phyloP scores from a whole-genome alignment of 768 basidiomycete species.

The Chlorophyllum brunneum region DNA sequence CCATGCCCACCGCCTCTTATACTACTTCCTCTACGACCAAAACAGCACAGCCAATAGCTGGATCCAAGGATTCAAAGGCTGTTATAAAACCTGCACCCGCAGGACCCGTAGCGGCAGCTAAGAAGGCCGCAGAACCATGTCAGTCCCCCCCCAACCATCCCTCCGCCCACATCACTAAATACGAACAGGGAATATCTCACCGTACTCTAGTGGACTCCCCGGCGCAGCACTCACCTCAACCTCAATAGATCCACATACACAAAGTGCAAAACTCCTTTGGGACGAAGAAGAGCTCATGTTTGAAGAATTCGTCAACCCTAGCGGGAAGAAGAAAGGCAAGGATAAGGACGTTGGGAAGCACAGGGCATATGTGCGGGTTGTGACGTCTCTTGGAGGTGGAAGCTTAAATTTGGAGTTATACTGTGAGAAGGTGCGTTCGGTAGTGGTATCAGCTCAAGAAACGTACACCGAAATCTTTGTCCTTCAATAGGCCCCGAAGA shows the following conservation, averaged over 20 bases:
- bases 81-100: constrained; percentile 29
- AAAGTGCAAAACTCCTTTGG: constrained; percentile 82
- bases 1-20: constrained; percentile 30
- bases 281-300: constrained; percentile 99
- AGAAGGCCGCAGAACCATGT: constrained; percentile 68
- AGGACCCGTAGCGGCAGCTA: constrained; percentile 36
- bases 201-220: constrained; percentile 83
- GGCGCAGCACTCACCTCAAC: constrained; percentile 96
- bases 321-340: constrained; percentile 77
- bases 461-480: neutral
- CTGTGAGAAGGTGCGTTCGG: constrained; percentile 72
- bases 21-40: constrained; percentile 19
- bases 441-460: neutral
- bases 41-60: constrained; percentile 26
- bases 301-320: constrained; percentile 79
- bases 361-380: constrained; percentile 92
- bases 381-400: constrained; percentile 86
- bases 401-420: constrained; percentile 82
- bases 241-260: constrained; percentile 70
- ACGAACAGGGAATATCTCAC: constrained; percentile 78
- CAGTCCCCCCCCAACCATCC: constrained; percentile 20
- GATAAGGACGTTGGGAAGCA: constrained; percentile 91
- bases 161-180: neutral
- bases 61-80: constrained; percentile 14
- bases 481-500: constrained; percentile 84